Base-by-base conservation (phyloP, 2,329 filamentous ascomycete species). In the Exophiala spinifera region DNA sequence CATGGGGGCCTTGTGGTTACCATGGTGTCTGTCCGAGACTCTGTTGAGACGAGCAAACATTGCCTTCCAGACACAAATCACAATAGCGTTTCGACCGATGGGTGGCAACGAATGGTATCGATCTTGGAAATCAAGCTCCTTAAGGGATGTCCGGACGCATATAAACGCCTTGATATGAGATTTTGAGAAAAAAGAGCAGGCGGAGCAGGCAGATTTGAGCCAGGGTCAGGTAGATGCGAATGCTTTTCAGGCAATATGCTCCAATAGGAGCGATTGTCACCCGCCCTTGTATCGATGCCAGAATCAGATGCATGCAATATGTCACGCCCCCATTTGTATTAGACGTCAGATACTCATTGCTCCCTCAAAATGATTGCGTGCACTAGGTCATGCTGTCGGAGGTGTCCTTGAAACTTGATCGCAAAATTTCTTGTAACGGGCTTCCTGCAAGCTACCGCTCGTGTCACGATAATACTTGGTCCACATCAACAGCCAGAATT, bases 341-440 rank as follows among this genome's bases (percentile, higher is more conserved):
- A 25, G 47, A 49, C 25, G 40, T 55, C 36, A 47, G 47, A 36
- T 34, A 46, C 36, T 49, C 48, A 50, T 44, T n/a, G 34, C 47
- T 49, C 42, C 33, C 53, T 17, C 25, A 25, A 34, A 39, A 49
- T 19, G 43, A 47, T 40, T 33, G 50, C 47, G 40, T 43, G 36
- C 44, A 55, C 19, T 47, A 60, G 50, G 57, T 55, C 51, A 49
- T 56, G 36, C 51, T 53, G 55, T 45, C 49, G 46, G 47, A 56
- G 28, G 49, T 53, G 54, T 46, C 53, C 56, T 55, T 61, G 58
- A 59, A 61, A 61, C 56, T 47, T 54, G 48, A 46, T 53, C 48
- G 53, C 56, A 59, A 61, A 51, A 59, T 61, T 61, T 55, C 46
- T 52, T 61, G 58, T 59, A 54, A 60, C 57, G 51, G 55, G 49